Base-by-base conservation (phyloP, 2,329 filamentous ascomycete genomes). In the Diaporthe batatas region DNA sequence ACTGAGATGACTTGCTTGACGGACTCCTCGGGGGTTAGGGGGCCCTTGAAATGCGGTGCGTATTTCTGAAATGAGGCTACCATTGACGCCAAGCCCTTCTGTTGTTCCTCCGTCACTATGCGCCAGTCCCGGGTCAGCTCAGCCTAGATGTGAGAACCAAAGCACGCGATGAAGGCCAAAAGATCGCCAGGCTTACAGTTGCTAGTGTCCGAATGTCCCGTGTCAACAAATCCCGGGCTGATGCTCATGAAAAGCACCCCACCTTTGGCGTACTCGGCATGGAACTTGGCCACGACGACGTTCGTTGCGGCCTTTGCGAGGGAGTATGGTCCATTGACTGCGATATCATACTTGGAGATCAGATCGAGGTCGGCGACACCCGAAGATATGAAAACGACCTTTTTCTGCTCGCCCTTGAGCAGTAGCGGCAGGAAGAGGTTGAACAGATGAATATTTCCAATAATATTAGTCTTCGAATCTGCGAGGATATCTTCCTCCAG, bases 401-500 rank as follows among this genome's bases (percentile, higher is more conserved):
- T 91, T 78, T 91, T 91, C 18, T 74, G 76, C 1, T 79, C 76
- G 6, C 89, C 85, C 59, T 87, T 85, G 1, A 82, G 79, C 39
- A 92, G 80, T 0, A 90, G 82, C 0, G 90, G 89, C 0, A 88
- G 54, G 76, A 89, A 90, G 1, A 86, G 76, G 75, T 87, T 87
- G 78, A 88, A 85, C 0, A 89, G 81, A 74, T 90, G 83, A 68
- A 91, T 80, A 67, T 86, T 84, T 47, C 84, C 87, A 10, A 89
- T 53, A 10, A 88, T 84, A 73, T 91, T 91, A 74, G 82, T 80
- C 4, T 85, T 78, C 75, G 86, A 84, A 74, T 57, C 8, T 71
- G 78, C 42, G 2, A 76, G 29, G 6, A 85, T 72, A 1, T 81
- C 80, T 6, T 81, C 72, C 3, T 64, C 58, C 1, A 64, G 42